Base-by-base conservation (phyloP, 1,284 basidiomycete species). In the Pisolithus thermaeus region DNA sequence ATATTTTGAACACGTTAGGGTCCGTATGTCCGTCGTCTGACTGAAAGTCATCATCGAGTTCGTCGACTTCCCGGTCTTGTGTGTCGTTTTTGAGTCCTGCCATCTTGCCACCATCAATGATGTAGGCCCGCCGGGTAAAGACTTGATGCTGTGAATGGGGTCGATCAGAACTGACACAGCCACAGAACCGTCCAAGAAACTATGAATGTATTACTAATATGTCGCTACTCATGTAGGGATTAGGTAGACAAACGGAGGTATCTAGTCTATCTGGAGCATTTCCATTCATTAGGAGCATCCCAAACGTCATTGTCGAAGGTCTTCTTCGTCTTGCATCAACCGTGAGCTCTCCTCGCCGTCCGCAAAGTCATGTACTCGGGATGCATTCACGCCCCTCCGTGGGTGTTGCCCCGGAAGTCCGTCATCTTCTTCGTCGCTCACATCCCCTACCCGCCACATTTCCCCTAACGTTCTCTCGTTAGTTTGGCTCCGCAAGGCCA, bases 401-500 rank as follows among this genome's bases (percentile, higher is more conserved):
- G 25, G 48, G 52, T 58, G 52, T 20, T 57, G 61, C 16, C 32
- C 37, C n/a, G 27, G 12, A 25, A 30, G 38, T 16, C 32, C 39
- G 30, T 56, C 62, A 11, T 76, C 75, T 18, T 83, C 80, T 14
- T 80, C 80, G 51, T 87, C 86, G 53, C 79, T 83, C 18, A 67
- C 75, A 22, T 85, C 79, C 2, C 85, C 84, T 1, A 89, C 71
- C 45, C 81, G 75, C 85, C 87, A 90, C 36, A 82, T 73, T 1
- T 74, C 68, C 35, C 68, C 70, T 36, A 79, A 75, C 7, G 69
- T 69, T n/a, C 64, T 68, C 2, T 62, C 69, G n/a, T 65, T 70
- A 20, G 65, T 68, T 36, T 56, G 48, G 12, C 52, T 57, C 4
- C 63, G 66, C 7, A 75, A 57, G 20, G 68, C 70, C 47, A 70